A percentile compares a stretch with the other conserved stretches of the same genome.
Conservation (phyloP, 495 filamentous ascomycete species). For the Ascodesmis nigricans region DNA sequence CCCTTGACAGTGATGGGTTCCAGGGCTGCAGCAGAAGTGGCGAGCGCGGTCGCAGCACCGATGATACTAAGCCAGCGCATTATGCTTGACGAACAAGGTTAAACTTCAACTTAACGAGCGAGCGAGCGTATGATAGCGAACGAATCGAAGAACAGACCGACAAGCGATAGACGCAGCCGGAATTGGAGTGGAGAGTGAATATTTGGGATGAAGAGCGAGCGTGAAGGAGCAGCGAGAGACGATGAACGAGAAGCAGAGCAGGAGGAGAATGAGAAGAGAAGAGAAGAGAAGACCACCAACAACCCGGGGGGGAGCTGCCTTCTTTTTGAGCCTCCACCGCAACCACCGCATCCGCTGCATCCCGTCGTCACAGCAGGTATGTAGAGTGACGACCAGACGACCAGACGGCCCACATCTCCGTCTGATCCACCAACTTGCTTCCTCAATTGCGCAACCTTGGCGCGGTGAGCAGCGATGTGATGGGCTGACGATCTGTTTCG, state of each 20-base stretch:
- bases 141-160: neutral
- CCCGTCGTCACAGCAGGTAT: too few relatives aligned
- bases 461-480: too few relatives aligned
- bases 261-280: neutral
- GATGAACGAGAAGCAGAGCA: neutral
- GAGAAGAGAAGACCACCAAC: too few relatives aligned
- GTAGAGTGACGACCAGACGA: too few relatives aligned
- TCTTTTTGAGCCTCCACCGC: too few relatives aligned
- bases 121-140: neutral
- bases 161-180: neutral
- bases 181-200: neutral
- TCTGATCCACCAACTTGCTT: too few relatives aligned
- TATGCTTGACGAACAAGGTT: slow-evolving; percentile 1
- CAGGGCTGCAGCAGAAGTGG: slow-evolving; percentile 34
- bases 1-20: slow-evolving; percentile 37
- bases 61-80: slow-evolving; percentile 21
- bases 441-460: too few relatives aligned
- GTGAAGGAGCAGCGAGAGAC: neutral
- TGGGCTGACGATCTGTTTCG: too few relatives aligned
- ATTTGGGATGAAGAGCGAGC: neutral
- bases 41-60: slow-evolving; percentile 33
- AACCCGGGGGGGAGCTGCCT: too few relatives aligned
- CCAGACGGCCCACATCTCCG: too few relatives aligned
- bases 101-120: neutral
- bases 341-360: too few relatives aligned